Conservation (phyloP, 331 rosid genomes). For the Phaseolus coccineus region DNA sequence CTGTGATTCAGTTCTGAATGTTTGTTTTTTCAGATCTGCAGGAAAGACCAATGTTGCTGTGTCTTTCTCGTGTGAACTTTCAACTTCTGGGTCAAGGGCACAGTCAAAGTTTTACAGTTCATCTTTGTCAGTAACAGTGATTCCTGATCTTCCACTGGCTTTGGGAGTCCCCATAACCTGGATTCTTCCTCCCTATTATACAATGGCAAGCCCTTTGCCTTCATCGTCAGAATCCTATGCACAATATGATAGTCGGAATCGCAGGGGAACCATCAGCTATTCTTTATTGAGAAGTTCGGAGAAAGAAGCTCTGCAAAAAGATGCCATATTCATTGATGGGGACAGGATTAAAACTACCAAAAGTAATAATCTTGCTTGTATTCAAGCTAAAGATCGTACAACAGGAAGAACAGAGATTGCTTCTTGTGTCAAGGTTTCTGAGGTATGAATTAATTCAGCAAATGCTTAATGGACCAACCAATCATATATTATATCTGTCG, state of each 20-base stretch:
- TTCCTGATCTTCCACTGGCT: conserved; percentile 89
- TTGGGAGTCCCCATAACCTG: conserved; percentile 91
- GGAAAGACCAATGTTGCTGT: conserved; percentile 79
- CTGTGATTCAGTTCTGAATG: not conserved
- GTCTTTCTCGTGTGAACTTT: conserved; percentile 78
- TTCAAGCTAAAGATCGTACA: conserved; percentile 86
- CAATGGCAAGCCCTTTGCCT: conserved; percentile 72
- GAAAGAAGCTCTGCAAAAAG: conserved; percentile 70
- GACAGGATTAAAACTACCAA: conserved; percentile 80
- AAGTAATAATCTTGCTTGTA: conserved; percentile 79
- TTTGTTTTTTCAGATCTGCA: conserved; percentile 65
- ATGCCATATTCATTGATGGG: conserved; percentile 70
- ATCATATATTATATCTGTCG: not conserved
- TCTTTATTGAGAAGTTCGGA: conserved; percentile 65
- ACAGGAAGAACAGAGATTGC: conserved; percentile 90
- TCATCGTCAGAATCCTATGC: conserved; percentile 63
- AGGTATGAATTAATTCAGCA: conserved; percentile 58
- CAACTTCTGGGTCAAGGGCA: conserved; percentile 55
- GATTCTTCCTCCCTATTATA: conserved; percentile 95
- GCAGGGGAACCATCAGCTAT: conserved; percentile 71
- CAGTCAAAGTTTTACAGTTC: conserved; percentile 67
- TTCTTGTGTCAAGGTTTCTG: conserved; percentile 83
- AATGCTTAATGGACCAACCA: not conserved
- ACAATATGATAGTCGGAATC: conserved; percentile 61
- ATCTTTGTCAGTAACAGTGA: conserved; percentile 73